Evolutionary conservation across 306 rosid species (phyloP), one percentile per base, ranked within the genome.

Genomic region (Trifolium repens): DNA sequence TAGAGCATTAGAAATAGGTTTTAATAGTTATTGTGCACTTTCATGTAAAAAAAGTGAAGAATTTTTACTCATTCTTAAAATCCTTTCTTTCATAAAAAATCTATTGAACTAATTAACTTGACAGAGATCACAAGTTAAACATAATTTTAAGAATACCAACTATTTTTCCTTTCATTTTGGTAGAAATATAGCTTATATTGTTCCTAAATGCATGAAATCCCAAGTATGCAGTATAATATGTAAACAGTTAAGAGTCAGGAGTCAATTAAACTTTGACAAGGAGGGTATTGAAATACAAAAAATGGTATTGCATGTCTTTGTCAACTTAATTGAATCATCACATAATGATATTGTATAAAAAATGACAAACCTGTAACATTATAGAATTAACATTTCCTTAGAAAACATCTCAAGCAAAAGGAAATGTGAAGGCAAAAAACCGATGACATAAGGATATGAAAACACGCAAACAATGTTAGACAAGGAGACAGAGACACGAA

Each of bases 361-460:
- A 78, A 69, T 70, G 75, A 73, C 96, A 67, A 83, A 96, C 98
- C 98, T 92, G 99, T 79, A 86, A 98, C 99, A 96, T 90, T 52
- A 92, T 84, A 65, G 99, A 96, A 87, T 92, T 96, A 30, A 30
- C 34, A 30, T 3, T 30, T 30, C 34, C 34, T 30, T 30, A 30
- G 34, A 30, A 30, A 30, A 30, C 34, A 30, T 30, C 5, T 30
- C 34, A 3, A 30, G 34, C 34, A 30, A 30, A 30, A 30, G 34
- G 34, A 3, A 30, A 30, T 30, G 4, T 4, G 34, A 30, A 30
- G 34, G 0, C 34, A 30, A 30, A 30, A 30, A 3, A 3, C 34
- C 5, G 34, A 30, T 30, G 34, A 30, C 34, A 30, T 30, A 30
- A 30, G 5, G 34, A 30, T 30, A 30, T 30, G 34, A 30, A 30